Conservation (phyloP, 73 alveolate species). For the Halteria grandinella region DNA sequence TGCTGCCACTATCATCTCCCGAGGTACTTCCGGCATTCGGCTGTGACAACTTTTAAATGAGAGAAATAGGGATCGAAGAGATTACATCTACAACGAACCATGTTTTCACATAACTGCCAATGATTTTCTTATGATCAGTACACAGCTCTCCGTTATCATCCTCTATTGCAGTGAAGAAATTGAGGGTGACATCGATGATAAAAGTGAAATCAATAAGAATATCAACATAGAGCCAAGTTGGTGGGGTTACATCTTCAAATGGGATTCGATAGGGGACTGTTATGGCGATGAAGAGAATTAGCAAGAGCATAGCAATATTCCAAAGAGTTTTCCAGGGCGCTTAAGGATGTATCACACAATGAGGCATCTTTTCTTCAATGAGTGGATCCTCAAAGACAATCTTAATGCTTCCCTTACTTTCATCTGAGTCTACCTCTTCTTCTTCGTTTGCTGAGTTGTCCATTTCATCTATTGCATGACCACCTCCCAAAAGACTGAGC, state of each 20-base stretch:
- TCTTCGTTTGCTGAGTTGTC: no score
- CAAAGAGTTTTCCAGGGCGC: slow-evolving; percentile 36
- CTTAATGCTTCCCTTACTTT: no score
- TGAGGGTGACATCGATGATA: slow-evolving; percentile 42
- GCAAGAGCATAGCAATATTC: slow-evolving; percentile 39
- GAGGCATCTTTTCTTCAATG: slow-evolving; percentile 35
- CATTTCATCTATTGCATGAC: no score
- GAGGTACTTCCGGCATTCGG: not conserved
- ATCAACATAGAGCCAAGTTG: slow-evolving; percentile 51
- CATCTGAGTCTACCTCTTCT: no score
- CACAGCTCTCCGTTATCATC: slow-evolving; percentile 54
- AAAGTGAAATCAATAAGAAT: slow-evolving; percentile 18
- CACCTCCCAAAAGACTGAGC: no score
- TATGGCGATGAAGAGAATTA: slow-evolving; percentile 42
- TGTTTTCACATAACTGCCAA: slow-evolving; percentile 2
- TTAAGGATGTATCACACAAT: slow-evolving; percentile 47
- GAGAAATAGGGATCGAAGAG: slow-evolving; percentile 53
- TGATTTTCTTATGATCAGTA: slow-evolving; percentile 31
- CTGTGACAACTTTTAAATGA: slow-evolving; percentile 32
- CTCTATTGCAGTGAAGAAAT: slow-evolving; percentile 55
- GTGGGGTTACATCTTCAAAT: slow-evolving; percentile 52
- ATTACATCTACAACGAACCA: slow-evolving; percentile 48
- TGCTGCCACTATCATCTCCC: slow-evolving; percentile 18
- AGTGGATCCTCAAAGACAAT: slow-evolving; percentile 22
- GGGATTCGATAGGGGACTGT: slow-evolving; percentile 71